These are phyloP conservation scores for Cadophora sp. DNA, from an alignment of 2,329 filamentous ascomycete genomes.

Conservation along the genomic window DNA sequence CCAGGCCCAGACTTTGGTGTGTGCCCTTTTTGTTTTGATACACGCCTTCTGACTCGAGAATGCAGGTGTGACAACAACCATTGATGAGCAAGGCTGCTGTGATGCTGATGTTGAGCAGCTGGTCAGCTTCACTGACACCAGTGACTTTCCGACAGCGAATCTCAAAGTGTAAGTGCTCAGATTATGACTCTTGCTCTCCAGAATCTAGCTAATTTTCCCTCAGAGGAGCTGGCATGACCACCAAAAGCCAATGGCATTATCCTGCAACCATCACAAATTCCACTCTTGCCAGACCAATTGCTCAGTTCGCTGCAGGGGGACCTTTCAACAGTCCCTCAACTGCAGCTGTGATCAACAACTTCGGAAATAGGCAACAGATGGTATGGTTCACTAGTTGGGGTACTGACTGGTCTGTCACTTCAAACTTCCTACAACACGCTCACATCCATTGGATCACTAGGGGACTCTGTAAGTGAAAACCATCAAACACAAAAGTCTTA, in stretches of 20 bases:
- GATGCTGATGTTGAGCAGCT: conserved; percentile 54
- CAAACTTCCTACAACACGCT: conserved; percentile 64
- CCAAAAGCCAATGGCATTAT: conserved; percentile 62
- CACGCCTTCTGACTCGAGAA: neutral
- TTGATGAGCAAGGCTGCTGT: conserved; percentile 45
- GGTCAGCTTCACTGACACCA: conserved; percentile 56
- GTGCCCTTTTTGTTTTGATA: neutral
- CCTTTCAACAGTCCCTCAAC: conserved; percentile 45
- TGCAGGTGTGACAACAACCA: conserved; percentile 8
- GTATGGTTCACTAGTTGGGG: conserved; percentile 60
- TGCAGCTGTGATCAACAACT: conserved; percentile 66
- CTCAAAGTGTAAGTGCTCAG: conserved; percentile 45
- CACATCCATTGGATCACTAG: conserved; percentile 69
- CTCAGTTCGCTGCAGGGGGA: conserved; percentile 54
- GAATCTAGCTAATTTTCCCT: neutral
- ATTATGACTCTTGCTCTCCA: neutral
- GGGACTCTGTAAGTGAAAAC: conserved; percentile 53
- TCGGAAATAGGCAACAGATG: conserved; percentile 63
- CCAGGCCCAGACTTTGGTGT: conserved; percentile 9
- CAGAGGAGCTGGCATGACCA: conserved; percentile 52
- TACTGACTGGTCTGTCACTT: conserved; percentile 52
- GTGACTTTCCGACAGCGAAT: conserved; percentile 59
- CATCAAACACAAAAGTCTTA: too few species aligned
- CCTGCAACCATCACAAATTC: conserved; percentile 60
- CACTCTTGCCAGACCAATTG: conserved; percentile 59